Base-by-base conservation (phyloP, 1,139 yeast genomes). In the Wickerhamomyces sp. region DNA sequence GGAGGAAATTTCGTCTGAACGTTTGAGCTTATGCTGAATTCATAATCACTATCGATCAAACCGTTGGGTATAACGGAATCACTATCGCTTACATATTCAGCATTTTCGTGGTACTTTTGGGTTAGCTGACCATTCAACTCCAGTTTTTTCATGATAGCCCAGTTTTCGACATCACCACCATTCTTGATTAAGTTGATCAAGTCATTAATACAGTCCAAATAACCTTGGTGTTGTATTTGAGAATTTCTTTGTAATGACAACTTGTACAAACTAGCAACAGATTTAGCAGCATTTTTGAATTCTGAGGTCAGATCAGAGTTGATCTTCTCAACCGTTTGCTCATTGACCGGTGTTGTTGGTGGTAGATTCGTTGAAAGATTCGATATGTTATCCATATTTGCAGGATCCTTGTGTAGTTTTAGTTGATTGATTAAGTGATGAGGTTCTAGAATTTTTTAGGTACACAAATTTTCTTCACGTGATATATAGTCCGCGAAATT, bases 221-320 rank as follows among this genome's bases (percentile, higher is more conserved):
- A 80, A 0, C 87, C 87, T 43, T 68, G 70, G 33, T 71, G 67
- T 36, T 67, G 68, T 20, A 72, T 53, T 31, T 73, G 46, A 5
- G 69, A 58, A 25, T 62, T 67, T 28, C 74, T 65, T 35, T 68
- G 66, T 41, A 72, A 70, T 15, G 82, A 70, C 9, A 76, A 55
- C 38, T 83, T 64, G 51, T 79, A 80, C 10, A 80, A 61, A 2
- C 80, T 69, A 3, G 86, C 82, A 31, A 80, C 82, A 3, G 84
- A 74, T 42, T 76, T 70, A 24, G 86, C 86, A 9, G 86, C 86
- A 39, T 66, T 64, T 40, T 81, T 74, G 59, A 80, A 80, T 48
- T 78, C 84, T 1, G 63, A 55, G 22, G 77, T 69, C 7, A 68
- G 47, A 33, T 76, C 78, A 26, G 56, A 57, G 45, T 68, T 70